Percentiles rank a stretch among this genome's conserved stretches.
Evolutionary conservation across 75 land plant genomes (phyloP).

Genomic region (Azolla pinnata): DNA sequence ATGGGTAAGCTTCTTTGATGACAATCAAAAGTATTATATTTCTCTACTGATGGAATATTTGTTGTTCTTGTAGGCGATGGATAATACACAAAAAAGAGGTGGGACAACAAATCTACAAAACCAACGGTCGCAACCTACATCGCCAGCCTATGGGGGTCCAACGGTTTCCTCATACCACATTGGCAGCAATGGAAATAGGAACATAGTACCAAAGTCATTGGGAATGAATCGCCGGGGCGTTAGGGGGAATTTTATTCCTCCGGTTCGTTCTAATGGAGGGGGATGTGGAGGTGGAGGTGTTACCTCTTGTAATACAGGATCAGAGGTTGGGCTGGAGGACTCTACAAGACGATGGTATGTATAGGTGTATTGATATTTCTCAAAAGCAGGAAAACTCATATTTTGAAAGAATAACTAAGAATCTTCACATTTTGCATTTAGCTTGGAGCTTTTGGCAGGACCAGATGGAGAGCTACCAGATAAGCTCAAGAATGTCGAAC

Average conservation of each 20-base stretch:
- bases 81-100: constrained; percentile 37
- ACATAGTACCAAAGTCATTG: constrained; percentile 44
- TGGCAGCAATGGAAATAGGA: constrained; percentile 10
- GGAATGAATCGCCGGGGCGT: constrained; percentile 71
- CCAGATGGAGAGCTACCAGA: constrained; percentile 98
- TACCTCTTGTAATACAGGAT: constrained; percentile 29
- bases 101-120: background rate
- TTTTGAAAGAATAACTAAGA: too few species aligned
- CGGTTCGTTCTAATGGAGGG: constrained; percentile 58
- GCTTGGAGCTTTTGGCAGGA: constrained; percentile 81
- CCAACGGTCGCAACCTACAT: constrained; percentile 24
- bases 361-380: background rate
- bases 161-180: constrained; percentile 8
- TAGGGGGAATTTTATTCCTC: constrained; percentile 86
- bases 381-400: background rate
- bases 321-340: constrained; percentile 61
- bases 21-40: background rate
- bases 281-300: constrained; percentile 26
- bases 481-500: constrained; percentile 84
- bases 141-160: constrained; percentile 15
- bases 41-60: background rate
- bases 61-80: constrained; percentile 51
- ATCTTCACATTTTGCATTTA: constrained; percentile 17
- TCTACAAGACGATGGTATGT: constrained; percentile 77
- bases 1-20: constrained; percentile 42